A percentile compares a stretch with the other conserved stretches of the same genome.
These are phyloP conservation scores for Neurospora sublineolata DNA, from an alignment of 495 filamentous ascomycete species.

Conservation along the genomic window DNA sequence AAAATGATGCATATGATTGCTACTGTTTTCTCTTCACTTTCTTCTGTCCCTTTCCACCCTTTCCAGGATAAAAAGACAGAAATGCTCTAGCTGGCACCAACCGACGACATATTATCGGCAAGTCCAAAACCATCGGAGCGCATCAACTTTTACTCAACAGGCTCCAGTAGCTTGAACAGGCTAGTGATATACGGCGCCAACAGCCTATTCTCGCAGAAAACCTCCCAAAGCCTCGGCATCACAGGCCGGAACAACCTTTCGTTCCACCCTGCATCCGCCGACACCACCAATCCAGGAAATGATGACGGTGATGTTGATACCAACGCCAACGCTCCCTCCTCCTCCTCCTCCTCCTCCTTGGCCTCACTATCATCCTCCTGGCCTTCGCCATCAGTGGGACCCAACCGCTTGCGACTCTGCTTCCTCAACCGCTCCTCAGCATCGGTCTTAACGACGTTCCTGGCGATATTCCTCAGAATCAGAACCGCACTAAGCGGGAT, in stretches of 20 bases:
- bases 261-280: slow-evolving; percentile 29
- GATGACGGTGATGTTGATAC: background rate
- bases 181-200: slow-evolving; percentile 24
- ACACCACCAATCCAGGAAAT: slow-evolving; percentile 1
- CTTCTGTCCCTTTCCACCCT: too few relatives aligned
- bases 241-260: slow-evolving; percentile 41
- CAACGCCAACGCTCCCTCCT: background rate
- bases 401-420: slow-evolving; percentile 20
- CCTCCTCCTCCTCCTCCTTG: slow-evolving; percentile 18
- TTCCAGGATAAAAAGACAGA: background rate
- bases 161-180: slow-evolving; percentile 19
- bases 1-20: background rate
- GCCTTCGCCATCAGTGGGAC: background rate
- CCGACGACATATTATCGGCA: background rate
- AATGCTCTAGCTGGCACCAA: background rate
- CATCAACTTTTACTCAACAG: background rate
- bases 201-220: slow-evolving; percentile 42
- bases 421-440: slow-evolving; percentile 43
- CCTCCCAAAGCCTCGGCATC: slow-evolving; percentile 36
- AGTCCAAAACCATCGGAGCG: background rate
- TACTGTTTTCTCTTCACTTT: background rate
- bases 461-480: slow-evolving; percentile 80
- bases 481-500: slow-evolving; percentile 75
- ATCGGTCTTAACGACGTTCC: slow-evolving; percentile 53
- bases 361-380: slow-evolving; percentile 26